phyloP scores from a whole-genome alignment of 345 rosid genomes.

The Arabidopsis arenosa region DNA sequence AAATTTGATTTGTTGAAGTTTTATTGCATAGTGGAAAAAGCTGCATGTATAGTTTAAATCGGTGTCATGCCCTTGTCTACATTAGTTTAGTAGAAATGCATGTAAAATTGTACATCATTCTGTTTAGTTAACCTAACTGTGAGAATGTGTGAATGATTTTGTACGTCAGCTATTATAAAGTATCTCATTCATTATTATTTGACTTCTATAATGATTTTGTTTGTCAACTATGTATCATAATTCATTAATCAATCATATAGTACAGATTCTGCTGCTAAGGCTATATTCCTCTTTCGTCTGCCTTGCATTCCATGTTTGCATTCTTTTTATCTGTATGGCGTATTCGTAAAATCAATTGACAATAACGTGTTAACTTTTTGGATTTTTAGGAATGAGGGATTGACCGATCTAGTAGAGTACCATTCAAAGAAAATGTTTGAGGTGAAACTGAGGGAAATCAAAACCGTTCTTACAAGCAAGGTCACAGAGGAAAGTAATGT shows the following conservation, averaged over 20 bases:
- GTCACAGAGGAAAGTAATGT: slow-evolving; percentile 77
- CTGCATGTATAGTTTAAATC: neutral
- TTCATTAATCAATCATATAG: neutral
- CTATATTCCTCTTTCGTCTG: neutral
- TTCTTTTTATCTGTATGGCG: neutral
- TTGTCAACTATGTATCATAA: neutral
- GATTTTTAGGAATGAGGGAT: slow-evolving; percentile 81
- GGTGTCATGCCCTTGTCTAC: neutral
- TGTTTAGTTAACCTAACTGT: neutral
- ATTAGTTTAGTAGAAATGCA: neutral
- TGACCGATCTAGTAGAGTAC: slow-evolving; percentile 85
- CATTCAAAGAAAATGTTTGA: slow-evolving; percentile 91
- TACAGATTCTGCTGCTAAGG: slow-evolving; percentile 12
- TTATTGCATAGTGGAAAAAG: neutral
- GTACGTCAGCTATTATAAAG: neutral
- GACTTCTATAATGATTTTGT: neutral
- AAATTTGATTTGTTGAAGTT: neutral
- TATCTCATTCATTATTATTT: neutral
- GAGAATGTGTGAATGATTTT: neutral
- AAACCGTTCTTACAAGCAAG: slow-evolving; percentile 74
- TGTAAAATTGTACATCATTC: slow-evolving; percentile 12
- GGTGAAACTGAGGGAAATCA: slow-evolving; percentile 89
- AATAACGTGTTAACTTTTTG: slow-evolving; percentile 28
- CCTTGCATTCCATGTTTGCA: neutral
- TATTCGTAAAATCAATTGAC: neutral